Evolutionary conservation across 495 filamentous ascomycete genomes (phyloP), one percentile per base, ranked within the genome.

Genomic region (Aspergillus egyptiacus): DNA sequence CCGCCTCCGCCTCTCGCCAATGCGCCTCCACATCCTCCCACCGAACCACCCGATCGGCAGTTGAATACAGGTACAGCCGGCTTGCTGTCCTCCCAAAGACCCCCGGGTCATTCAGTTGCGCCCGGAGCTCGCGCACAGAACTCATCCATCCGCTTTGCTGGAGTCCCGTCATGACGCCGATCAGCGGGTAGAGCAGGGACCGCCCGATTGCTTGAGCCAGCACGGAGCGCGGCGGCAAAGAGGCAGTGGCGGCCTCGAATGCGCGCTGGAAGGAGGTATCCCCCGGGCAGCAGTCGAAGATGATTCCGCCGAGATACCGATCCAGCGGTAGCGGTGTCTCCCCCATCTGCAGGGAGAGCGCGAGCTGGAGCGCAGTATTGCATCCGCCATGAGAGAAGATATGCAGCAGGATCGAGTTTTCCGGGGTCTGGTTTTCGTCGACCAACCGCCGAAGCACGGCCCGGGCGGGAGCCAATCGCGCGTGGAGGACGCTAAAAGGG

Each of bases 341-440:
- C 6, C 45, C 28, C n/a, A 4, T 30, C 13, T 30, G 10, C 13
- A 19, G 15, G n/a, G 30, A 27, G 18, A 36, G 39, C 28, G 20
- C 31, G 5, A 51, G 38, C 14, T 51, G 38, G 11, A 18, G 30
- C 6, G 30, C 39, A 32, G 18, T 38, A 28, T 45, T 51, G 2
- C 20, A 10, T 13, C 48, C 48, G 39, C 48, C 48, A 20, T 51
- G 39, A n/a, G 48, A 51, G 48, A 51, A 51, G 32, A 45, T 15
- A 19, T 51, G 48, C n/a, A 51, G 40, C 2, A 51, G 48, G 31
- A 42, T 27, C 2, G 17, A 2, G 36, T 6, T 7, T 9, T 6
- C 10, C 11, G 5, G 5, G 10, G 9, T 1, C 22, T 8, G 2
- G 20, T 25, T 1, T 6, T 15, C 20, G 14, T 31, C 9, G 18